These are phyloP conservation scores for Suillus placidus DNA, from an alignment of 768 basidiomycete species.

Conservation along the genomic window DNA sequence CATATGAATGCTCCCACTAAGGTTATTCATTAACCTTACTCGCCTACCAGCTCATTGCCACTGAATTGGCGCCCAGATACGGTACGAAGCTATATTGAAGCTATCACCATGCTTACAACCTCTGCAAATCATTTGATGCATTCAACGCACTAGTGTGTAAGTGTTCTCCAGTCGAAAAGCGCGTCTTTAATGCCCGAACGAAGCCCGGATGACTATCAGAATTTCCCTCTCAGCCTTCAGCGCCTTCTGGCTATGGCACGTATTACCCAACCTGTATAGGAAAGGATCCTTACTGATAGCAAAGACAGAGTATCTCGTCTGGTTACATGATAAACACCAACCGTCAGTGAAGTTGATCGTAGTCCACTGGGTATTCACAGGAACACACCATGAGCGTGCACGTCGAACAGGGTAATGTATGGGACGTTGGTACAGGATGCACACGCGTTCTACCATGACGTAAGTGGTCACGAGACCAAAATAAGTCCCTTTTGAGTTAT, in stretches of 20 bases:
- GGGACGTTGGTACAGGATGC: background rate
- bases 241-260: background rate
- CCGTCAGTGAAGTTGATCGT: slow-evolving; percentile 32
- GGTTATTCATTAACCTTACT: background rate
- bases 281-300: slow-evolving; percentile 33
- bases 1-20: background rate
- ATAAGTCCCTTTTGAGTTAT: background rate
- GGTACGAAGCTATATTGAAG: background rate
- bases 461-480: background rate
- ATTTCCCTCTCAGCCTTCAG: background rate
- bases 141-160: background rate
- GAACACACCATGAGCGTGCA: background rate
- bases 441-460: background rate
- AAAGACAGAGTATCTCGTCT: slow-evolving; percentile 26
- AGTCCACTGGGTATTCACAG: slow-evolving; percentile 21
- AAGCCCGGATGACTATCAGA: too few species aligned
- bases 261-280: slow-evolving; percentile 7
- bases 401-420: background rate
- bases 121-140: background rate
- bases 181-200: background rate
- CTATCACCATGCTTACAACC: background rate
- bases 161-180: background rate
- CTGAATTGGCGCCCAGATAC: background rate
- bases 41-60: background rate
- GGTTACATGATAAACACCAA: slow-evolving; percentile 38